Conservation (phyloP, 192 early-diverging fungal genomes). For the Coemansia sp. region DNA sequence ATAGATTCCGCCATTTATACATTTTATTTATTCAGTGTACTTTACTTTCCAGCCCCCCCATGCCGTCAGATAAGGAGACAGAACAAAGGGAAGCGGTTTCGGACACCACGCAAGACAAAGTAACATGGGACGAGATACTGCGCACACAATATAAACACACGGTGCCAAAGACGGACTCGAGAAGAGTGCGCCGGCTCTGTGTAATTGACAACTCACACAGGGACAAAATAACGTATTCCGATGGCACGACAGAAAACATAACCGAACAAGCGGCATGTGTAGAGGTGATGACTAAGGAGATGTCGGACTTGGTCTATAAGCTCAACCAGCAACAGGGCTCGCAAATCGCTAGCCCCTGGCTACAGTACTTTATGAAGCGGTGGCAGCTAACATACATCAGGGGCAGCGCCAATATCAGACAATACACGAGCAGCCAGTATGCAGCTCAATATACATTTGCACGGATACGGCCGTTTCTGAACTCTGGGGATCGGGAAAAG, state of each 20-base stretch:
- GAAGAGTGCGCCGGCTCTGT: background rate
- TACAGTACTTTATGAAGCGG: too few relatives aligned
- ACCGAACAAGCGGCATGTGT: background rate
- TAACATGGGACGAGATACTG: constrained; percentile 3
- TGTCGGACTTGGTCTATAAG: background rate
- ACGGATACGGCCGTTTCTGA: too few relatives aligned
- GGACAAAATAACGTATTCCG: constrained; percentile 10
- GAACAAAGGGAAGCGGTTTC: background rate
- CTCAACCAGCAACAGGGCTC: too few relatives aligned
- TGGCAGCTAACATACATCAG: too few relatives aligned
- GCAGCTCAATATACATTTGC: too few relatives aligned
- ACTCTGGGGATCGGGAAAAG: too few relatives aligned
- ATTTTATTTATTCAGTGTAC: background rate
- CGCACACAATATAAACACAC: background rate
- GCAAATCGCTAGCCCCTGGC: too few relatives aligned
- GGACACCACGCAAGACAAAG: constrained; percentile 1
- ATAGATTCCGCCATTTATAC: constrained; percentile 3
- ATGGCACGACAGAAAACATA: background rate
- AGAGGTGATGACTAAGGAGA: background rate
- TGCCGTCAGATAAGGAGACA: constrained; percentile 3
- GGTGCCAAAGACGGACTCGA: too few relatives aligned
- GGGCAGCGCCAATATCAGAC: too few relatives aligned
- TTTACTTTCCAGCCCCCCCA: background rate
- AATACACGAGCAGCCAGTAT: too few relatives aligned
- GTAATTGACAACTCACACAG: constrained; percentile 1